phyloP scores from a whole-genome alignment of 2,329 filamentous ascomycete genomes.

The Didymella glomerata region DNA sequence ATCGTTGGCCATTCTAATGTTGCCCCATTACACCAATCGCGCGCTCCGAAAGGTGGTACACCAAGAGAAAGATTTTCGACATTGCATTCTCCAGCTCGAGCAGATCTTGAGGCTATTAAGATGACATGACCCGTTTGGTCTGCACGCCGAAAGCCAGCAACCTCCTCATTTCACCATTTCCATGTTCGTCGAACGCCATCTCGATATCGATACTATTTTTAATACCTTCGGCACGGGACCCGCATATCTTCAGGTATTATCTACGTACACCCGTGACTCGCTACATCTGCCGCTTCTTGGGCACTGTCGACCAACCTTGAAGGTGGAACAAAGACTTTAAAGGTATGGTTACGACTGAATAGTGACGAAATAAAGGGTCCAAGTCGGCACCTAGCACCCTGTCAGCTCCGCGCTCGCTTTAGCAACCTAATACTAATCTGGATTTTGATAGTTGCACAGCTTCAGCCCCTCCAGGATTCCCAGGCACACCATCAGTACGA shows the following conservation, averaged over 20 bases:
- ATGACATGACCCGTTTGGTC: conserved; percentile 2
- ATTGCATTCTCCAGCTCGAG: not conserved
- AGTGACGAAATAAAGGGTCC: conserved; percentile 20
- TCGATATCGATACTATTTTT: conserved; percentile 2
- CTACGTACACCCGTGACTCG: not conserved
- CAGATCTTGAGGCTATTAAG: not conserved
- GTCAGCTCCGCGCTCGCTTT: conserved; percentile 33
- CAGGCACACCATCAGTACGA: conserved; percentile 34
- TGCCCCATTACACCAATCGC: conserved; percentile 4
- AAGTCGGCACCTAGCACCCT: conserved; percentile 33
- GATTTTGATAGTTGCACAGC: conserved; percentile 46
- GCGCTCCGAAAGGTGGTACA: conserved; percentile 14
- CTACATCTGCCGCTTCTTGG: not conserved
- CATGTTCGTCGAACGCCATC: not conserved
- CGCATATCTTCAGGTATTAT: conserved; percentile 1
- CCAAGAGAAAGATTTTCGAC: not conserved
- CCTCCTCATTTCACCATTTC: conserved; percentile 1
- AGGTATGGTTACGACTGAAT: not conserved
- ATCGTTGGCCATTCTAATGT: not conserved
- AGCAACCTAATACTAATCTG: conserved; percentile 44
- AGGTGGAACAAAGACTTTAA: conserved; percentile 1
- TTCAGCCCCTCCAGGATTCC: conserved; percentile 41
- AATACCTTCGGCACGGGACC: not conserved
- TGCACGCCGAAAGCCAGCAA: not conserved
- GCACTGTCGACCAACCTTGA: not conserved